Conservation (phyloP, 495 filamentous ascomycete genomes). For the Cenococcum geophilum region DNA sequence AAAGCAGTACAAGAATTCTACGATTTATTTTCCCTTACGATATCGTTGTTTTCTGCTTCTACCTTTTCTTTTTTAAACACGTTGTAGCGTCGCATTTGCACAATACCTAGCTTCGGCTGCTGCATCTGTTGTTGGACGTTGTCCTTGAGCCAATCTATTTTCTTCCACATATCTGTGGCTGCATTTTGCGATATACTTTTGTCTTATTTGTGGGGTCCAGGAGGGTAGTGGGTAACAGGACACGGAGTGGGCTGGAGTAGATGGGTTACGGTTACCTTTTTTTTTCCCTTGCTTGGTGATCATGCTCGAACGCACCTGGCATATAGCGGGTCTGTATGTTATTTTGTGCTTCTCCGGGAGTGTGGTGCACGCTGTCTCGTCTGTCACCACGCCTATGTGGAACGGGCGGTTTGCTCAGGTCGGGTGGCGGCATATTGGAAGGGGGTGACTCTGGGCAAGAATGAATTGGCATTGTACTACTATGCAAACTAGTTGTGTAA, state of each 20-base stretch:
- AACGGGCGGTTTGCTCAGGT: not conserved
- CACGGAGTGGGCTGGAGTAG: not conserved
- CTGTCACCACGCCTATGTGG: not conserved
- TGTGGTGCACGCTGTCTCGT: not conserved
- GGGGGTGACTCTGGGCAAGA: not conserved
- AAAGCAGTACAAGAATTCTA: slow-evolving; percentile 3
- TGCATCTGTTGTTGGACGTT: not conserved
- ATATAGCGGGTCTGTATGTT: slow-evolving; percentile 11
- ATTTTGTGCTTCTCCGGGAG: not conserved
- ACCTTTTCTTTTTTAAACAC: not conserved
- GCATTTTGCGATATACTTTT: not conserved
- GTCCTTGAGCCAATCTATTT: not conserved
- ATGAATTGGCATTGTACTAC: not conserved
- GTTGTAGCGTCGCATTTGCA: slow-evolving; percentile 1
- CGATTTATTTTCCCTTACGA: slow-evolving; percentile 1
- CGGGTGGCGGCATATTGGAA: not conserved
- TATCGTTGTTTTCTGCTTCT: not conserved
- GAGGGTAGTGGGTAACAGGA: not conserved
- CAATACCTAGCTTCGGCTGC: slow-evolving; percentile 1
- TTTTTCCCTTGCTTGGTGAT: not conserved
- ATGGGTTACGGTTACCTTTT: not conserved
- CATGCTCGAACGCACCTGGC: not conserved
- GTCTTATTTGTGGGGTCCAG: not conserved
- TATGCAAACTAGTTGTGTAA: not conserved
- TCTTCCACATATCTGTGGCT: not conserved